Percentiles rank a stretch among this genome's conserved stretches.
Evolutionary conservation across 352 stramenopile genomes (phyloP).

Genomic region (Phytophthora tubulina): DNA sequence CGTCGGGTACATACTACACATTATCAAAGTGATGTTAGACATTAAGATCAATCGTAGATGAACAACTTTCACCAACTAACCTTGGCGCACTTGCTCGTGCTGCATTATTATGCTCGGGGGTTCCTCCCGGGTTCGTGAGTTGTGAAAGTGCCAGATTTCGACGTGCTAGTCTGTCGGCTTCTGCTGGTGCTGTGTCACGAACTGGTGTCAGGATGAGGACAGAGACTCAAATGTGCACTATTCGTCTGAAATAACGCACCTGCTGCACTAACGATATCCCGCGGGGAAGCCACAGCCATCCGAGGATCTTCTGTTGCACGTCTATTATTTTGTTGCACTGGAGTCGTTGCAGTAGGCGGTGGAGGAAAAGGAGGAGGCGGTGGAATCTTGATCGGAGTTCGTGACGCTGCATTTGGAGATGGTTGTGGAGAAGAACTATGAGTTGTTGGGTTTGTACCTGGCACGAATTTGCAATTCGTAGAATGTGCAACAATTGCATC

Average conservation of each 20-base stretch:
- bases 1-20: slow-evolving; percentile 12
- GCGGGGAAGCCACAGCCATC: background rate
- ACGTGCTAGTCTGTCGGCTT: slow-evolving; percentile 54
- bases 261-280: background rate
- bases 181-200: slow-evolving; percentile 2
- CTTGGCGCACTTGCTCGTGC: slow-evolving; percentile 33
- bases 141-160: slow-evolving; percentile 72
- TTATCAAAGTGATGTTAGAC: background rate
- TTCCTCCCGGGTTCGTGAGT: slow-evolving; percentile 48
- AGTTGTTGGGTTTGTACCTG: slow-evolving; percentile 7
- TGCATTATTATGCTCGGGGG: slow-evolving; percentile 9
- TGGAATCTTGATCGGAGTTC: slow-evolving; percentile 47
- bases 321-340: slow-evolving; percentile 16
- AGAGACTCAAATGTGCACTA: background rate
- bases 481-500: slow-evolving; percentile 81
- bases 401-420: slow-evolving; percentile 3
- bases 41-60: background rate
- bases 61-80: background rate
- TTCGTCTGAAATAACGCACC: background rate
- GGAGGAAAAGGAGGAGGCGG: slow-evolving; percentile 62
- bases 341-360: slow-evolving; percentile 20
- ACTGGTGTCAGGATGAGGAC: background rate
- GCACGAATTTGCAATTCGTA: slow-evolving; percentile 72
- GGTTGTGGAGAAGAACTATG: background rate
- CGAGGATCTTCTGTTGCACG: slow-evolving; percentile 31